Evolutionary conservation across 1,139 yeast genomes (phyloP).

Genomic region (Petasospora fabianii): DNA sequence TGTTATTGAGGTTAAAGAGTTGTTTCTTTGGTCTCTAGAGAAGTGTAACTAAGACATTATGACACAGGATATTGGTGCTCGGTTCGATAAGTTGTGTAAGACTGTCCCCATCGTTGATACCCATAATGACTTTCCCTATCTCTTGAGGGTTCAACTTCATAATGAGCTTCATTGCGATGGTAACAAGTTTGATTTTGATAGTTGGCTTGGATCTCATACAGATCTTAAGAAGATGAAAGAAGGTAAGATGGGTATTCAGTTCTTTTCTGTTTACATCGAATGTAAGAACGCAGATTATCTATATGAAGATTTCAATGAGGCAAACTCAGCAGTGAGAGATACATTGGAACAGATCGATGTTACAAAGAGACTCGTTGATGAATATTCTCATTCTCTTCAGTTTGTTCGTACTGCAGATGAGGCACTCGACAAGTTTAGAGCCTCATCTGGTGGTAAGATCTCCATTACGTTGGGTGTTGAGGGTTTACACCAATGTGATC

Average conservation of each 20-base stretch:
- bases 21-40: too few species aligned
- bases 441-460: slow-evolving; percentile 27
- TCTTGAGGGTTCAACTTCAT: slow-evolving; percentile 40
- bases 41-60: too few species aligned
- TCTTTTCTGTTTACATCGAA: slow-evolving; percentile 43
- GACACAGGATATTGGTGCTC: slow-evolving; percentile 20
- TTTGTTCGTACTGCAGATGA: slow-evolving; percentile 39
- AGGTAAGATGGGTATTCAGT: slow-evolving; percentile 44
- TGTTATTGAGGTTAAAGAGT: too few species aligned
- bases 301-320: slow-evolving; percentile 40
- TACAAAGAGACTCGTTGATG: slow-evolving; percentile 39
- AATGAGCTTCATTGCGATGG: slow-evolving; percentile 34
- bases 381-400: slow-evolving; percentile 36
- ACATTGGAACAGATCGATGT: slow-evolving; percentile 53
- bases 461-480: slow-evolving; percentile 50
- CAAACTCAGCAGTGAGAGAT: slow-evolving; percentile 43
- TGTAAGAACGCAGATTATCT: slow-evolving; percentile 37
- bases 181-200: slow-evolving; percentile 34
- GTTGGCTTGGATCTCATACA: slow-evolving; percentile 37
- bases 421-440: slow-evolving; percentile 35
- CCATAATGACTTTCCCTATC: slow-evolving; percentile 48
- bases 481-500: slow-evolving; percentile 50
- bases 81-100: slow-evolving; percentile 27
- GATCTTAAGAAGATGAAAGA: slow-evolving; percentile 36
- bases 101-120: slow-evolving; percentile 43